phyloP scores from a whole-genome alignment of 208 protist genomes.

The Balamuthia mandrillaris region DNA sequence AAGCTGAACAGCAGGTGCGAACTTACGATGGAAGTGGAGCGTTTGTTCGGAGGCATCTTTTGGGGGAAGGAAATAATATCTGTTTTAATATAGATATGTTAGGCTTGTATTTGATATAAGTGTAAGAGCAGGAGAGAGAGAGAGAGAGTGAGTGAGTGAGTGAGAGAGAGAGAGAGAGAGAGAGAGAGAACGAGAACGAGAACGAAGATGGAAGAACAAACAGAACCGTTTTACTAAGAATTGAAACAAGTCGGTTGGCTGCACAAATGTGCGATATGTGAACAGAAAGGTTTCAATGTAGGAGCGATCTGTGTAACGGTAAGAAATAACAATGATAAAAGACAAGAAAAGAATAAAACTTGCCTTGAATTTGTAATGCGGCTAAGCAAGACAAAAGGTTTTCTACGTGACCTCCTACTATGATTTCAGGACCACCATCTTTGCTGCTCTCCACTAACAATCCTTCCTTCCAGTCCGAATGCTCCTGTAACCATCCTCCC shows the following conservation, averaged over 20 bases:
- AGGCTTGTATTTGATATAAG: not conserved
- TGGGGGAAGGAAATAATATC: not conserved
- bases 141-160: too few species aligned
- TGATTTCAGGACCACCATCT: not conserved
- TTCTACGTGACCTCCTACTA: not conserved
- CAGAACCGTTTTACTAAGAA: not conserved
- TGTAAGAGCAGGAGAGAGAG: not conserved
- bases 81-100: not conserved
- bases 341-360: not conserved
- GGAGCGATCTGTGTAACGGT: not conserved
- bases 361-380: not conserved
- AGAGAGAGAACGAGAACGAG: too few species aligned
- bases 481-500: too few species aligned
- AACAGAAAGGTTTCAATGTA: constrained; percentile 13
- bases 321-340: not conserved
- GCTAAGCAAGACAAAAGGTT: not conserved
- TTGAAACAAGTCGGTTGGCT: not conserved
- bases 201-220: too few species aligned
- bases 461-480: constrained; percentile 20
- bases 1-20: not conserved
- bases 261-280: not conserved
- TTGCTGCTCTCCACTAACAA: not conserved
- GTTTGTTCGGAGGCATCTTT: not conserved
- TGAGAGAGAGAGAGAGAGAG: not conserved
- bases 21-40: too few species aligned